These are phyloP conservation scores for Phytophthora vignae DNA, from an alignment of 352 stramenopile species.

Conservation along the genomic window DNA sequence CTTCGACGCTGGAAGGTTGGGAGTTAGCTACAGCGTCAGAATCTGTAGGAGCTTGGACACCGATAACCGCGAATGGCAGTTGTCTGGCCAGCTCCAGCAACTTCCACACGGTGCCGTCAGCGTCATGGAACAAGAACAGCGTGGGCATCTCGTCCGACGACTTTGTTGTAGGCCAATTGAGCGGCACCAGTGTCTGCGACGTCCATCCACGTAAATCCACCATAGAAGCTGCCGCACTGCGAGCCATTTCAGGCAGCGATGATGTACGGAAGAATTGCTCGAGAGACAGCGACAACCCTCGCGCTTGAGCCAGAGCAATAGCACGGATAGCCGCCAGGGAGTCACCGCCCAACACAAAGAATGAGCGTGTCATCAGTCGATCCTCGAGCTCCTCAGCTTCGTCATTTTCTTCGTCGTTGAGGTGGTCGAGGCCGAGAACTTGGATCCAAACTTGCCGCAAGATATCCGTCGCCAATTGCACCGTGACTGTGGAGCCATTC, in stretches of 20 bases:
- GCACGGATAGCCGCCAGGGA: conserved; percentile 73
- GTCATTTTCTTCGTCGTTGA: neutral
- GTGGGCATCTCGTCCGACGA: conserved; percentile 3
- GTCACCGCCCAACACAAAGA: conserved; percentile 77
- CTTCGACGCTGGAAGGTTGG: conserved; percentile 35
- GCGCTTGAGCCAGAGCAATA: conserved; percentile 60
- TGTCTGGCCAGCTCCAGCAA: conserved; percentile 54
- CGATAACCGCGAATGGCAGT: conserved; percentile 48
- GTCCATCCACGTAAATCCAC: conserved; percentile 14
- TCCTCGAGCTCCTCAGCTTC: conserved; percentile 21
- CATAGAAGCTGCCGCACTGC: conserved; percentile 18
- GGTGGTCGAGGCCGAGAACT: conserved; percentile 46
- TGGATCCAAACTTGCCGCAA: conserved; percentile 62
- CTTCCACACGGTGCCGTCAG: conserved; percentile 68
- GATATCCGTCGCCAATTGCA: conserved; percentile 45
- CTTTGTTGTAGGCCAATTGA: conserved; percentile 42
- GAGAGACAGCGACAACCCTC: conserved; percentile 53
- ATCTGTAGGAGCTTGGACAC: conserved; percentile 37
- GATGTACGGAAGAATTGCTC: conserved; percentile 55
- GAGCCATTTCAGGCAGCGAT: conserved; percentile 53
- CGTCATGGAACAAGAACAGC: conserved; percentile 65
- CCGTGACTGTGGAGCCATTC: conserved; percentile 16
- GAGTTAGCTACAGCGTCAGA: neutral
- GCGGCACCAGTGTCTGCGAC: conserved; percentile 37
- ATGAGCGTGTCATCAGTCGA: conserved; percentile 38